Percentiles rank a stretch among this genome's conserved stretches.
Evolutionary conservation across 169 alveolate species (phyloP).

Genomic region (Plasmodium gaboni): DNA sequence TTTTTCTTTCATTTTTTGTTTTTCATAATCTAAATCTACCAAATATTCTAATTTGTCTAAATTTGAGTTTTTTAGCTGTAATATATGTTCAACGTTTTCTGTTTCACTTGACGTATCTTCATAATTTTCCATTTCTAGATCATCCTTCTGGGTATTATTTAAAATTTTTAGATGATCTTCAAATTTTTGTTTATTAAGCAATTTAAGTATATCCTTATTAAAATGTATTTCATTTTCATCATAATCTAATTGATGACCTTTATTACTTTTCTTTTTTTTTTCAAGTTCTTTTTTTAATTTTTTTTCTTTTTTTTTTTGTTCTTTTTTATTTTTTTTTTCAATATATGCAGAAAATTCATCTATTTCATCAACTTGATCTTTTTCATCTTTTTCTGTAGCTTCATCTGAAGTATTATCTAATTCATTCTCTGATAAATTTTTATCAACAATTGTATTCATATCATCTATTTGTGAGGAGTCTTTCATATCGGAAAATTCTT

Average conservation of each 20-base stretch:
- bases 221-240: conserved; percentile 82
- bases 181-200: conserved; percentile 39
- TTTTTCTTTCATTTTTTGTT: conserved; percentile 59
- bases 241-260: conserved; percentile 44
- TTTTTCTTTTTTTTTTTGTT: conserved; percentile 62
- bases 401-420: conserved; percentile 74
- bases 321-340: conserved; percentile 56
- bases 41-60: conserved; percentile 48
- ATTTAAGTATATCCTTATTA: conserved; percentile 81
- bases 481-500: conserved; percentile 76
- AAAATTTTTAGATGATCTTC: conserved; percentile 66
- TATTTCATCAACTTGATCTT: conserved; percentile 54
- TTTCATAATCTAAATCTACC: conserved; percentile 63
- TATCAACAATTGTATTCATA: conserved; percentile 81
- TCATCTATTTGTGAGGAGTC: conserved; percentile 80
- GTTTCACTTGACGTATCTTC: conserved; percentile 33
- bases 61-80: neutral
- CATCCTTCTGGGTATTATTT: conserved; percentile 37
- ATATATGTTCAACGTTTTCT: conserved; percentile 2
- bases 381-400: conserved; percentile 57
- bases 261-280: conserved; percentile 28
- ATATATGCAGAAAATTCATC: conserved; percentile 56
- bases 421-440: conserved; percentile 81
- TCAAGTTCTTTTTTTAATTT: conserved; percentile 67
- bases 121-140: conserved; percentile 49